A percentile compares a stretch with the other conserved stretches of the same genome.
Evolutionary conservation across 257 asterid species (phyloP).

Genomic region (Ballota nigra): DNA sequence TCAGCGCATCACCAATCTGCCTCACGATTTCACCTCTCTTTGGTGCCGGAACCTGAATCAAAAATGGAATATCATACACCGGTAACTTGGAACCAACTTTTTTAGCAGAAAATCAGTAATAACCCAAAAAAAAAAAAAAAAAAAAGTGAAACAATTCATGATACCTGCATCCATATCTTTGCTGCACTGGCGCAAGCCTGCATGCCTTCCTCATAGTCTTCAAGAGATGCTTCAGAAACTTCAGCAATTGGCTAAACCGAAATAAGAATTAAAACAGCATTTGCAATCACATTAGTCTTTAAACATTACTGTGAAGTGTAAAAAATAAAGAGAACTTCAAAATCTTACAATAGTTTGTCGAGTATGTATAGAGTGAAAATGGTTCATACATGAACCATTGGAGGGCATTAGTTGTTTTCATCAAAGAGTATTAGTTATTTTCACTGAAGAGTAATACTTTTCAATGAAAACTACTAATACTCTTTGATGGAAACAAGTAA

Average conservation of each 20-base stretch:
- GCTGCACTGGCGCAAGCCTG: constrained; percentile 72
- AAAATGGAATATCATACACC: constrained; percentile 12
- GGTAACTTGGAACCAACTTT: background rate
- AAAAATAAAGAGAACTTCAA: background rate
- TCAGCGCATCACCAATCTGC: constrained; percentile 96
- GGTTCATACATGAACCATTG: too few relatives aligned
- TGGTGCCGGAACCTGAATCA: constrained; percentile 89
- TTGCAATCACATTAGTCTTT: constrained; percentile 1
- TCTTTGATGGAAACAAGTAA: too few relatives aligned
- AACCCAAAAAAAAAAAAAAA: background rate
- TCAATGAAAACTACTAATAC: too few relatives aligned
- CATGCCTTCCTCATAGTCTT: constrained; percentile 91
- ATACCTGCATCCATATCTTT: constrained; percentile 93
- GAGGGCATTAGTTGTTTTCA: too few relatives aligned
- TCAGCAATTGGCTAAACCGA: constrained; percentile 69
- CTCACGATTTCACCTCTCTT: constrained; percentile 98
- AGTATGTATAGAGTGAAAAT: too few relatives aligned
- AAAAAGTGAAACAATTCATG: constrained; percentile 1
- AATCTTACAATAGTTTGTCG: background rate
- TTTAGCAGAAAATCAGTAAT: constrained; percentile 2
- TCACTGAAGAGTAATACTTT: too few relatives aligned
- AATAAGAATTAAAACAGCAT: background rate
- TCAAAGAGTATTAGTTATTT: too few relatives aligned
- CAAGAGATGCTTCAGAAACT: constrained; percentile 67
- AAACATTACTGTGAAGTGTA: background rate